Evolutionary conservation across 805 yeast genomes (phyloP), one percentile per base, ranked within the genome.

Genomic region (Lipomyces mesembrius): DNA sequence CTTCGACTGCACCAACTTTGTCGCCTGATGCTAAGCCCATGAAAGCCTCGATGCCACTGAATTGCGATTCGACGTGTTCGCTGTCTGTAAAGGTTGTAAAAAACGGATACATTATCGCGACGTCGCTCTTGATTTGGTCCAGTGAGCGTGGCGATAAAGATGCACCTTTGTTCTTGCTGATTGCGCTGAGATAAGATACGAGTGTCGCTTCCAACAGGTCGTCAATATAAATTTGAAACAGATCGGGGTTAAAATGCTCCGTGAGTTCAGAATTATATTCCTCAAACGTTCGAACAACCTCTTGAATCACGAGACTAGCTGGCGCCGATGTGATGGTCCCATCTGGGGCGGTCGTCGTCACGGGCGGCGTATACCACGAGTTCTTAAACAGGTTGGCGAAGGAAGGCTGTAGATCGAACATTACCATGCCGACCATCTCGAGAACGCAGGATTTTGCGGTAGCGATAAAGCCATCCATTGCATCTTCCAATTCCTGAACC

Each of bases 381-480:
- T 87, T 87, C 57, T 89, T 82, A 76, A 91, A 90, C 1, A 91
- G 81, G 60, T 82, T 81, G 3, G 84, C 80, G 66, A 88, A 84
- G 2, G 91, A 89, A 4, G 83, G 85, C 61, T 81, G 82, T 67
- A 91, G 79, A 78, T 92, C 97, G 72, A 88, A 89, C 74, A 88
- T 84, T 62, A 91, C 88, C 53, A 92, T 85, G 27, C 83, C 85
- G 37, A 84, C 77, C 60, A 87, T 74, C 8, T 83, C 86, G 65
- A 79, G 79, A 60, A 89, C 84, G 63, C 92, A 84, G 52, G 84
- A 81, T 70, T 88, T 86, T 34, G 92, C 90, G 37, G 91, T 86
- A 67, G 85, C 87, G 6, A 92, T 91, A 79, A 87, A 90, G 8
- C 94, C 91, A 72, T 91, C 96, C 64, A 88, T 85, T n/a, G 88